A percentile compares a stretch with the other conserved stretches of the same genome.
Conservation (phyloP, 257 asterid genomes). For the Solanum peruvianum region DNA sequence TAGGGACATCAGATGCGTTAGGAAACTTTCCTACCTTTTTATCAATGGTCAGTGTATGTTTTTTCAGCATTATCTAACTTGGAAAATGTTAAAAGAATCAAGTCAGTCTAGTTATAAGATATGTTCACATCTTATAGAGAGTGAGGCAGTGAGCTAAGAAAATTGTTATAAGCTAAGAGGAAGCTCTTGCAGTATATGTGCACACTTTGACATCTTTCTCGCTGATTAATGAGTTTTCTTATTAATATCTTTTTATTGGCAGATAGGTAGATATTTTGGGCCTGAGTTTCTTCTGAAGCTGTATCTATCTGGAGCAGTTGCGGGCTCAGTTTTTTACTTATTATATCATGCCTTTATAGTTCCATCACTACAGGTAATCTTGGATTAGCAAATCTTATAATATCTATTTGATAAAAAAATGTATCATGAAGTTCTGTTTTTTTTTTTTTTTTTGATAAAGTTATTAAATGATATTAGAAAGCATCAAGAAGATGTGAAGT, state of each 20-base stretch:
- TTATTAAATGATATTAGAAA: no score
- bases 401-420: not conserved
- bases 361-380: constrained; percentile 44
- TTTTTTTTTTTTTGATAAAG: no score
- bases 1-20: not conserved
- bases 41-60: not conserved
- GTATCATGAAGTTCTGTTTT: not conserved
- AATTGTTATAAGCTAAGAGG: not conserved
- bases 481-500: no score
- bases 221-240: not conserved
- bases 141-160: not conserved
- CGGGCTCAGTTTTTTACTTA: constrained; percentile 75
- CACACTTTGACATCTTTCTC: not conserved
- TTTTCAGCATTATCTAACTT: not conserved
- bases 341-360: constrained; percentile 58
- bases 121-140: not conserved
- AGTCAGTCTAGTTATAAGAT: not conserved
- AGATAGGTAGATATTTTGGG: constrained; percentile 73
- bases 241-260: not conserved
- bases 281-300: constrained; percentile 64
- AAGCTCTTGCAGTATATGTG: not conserved
- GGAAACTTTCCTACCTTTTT: not conserved
- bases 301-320: constrained; percentile 77
- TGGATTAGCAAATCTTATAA: not conserved
- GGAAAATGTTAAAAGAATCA: not conserved